A percentile compares a stretch with the other conserved stretches of the same genome.
phyloP scores from a whole-genome alignment of 108 stramenopile species.

The Cyclotella choctawhatcheeana region DNA sequence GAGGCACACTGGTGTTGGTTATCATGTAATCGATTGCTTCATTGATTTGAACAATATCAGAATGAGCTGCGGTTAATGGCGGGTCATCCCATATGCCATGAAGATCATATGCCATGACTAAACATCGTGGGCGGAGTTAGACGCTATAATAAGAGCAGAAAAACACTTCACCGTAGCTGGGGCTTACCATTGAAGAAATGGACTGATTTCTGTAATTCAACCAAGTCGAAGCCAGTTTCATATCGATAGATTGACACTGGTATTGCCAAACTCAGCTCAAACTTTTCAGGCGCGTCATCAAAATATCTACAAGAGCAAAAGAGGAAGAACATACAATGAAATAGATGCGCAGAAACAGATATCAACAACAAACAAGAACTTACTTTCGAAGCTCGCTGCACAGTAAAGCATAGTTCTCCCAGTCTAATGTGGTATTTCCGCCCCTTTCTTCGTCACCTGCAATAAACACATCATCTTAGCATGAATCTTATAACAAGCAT shows the following conservation, averaged over 20 bases:
- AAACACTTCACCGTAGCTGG: too few relatives aligned
- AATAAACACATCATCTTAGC: neutral
- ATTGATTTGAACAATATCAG: constrained; percentile 48
- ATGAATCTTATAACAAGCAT: neutral
- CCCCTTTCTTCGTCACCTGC: constrained; percentile 42
- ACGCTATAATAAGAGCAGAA: too few relatives aligned
- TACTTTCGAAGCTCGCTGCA: constrained; percentile 42
- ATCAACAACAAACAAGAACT: neutral
- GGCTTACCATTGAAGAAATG: constrained; percentile 44
- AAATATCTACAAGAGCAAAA: constrained; percentile 17
- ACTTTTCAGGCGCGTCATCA: constrained; percentile 50
- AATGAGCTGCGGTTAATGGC: constrained; percentile 40
- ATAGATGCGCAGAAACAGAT: neutral
- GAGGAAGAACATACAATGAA: neutral
- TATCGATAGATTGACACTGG: constrained; percentile 30
- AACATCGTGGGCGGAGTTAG: too few relatives aligned
- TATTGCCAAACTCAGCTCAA: constrained; percentile 48
- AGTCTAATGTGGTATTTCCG: constrained; percentile 37
- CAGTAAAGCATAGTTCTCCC: constrained; percentile 42
- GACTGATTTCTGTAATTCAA: constrained; percentile 31
- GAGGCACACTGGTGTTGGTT: constrained; percentile 39
- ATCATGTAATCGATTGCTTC: constrained; percentile 47
- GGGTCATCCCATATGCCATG: constrained; percentile 51
- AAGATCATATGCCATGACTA: constrained; percentile 53
- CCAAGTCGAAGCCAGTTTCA: constrained; percentile 45